These are phyloP conservation scores for Monosporozyma aquatica DNA, from an alignment of 805 yeast species.

Conservation along the genomic window DNA sequence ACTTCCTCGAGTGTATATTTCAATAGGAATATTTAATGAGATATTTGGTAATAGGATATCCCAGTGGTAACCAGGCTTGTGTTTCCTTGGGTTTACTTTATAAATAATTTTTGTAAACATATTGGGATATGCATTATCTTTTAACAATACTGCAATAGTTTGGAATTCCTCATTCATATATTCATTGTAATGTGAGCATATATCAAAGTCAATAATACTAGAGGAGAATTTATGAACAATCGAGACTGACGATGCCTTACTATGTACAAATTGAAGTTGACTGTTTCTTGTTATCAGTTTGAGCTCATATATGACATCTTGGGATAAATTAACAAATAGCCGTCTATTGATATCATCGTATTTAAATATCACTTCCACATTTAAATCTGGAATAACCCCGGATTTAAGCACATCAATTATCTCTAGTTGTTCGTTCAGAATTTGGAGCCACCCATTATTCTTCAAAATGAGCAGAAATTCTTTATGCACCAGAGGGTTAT, in stretches of 20 bases:
- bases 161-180: slow-evolving; percentile 11
- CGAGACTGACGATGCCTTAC: slow-evolving; percentile 1
- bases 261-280: slow-evolving; percentile 8
- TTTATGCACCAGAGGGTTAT: slow-evolving; percentile 8
- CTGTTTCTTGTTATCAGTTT: slow-evolving; percentile 4
- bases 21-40: neutral
- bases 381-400: slow-evolving; percentile 3
- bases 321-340: slow-evolving; percentile 11
- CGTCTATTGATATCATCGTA: slow-evolving; percentile 10
- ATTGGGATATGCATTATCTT: slow-evolving; percentile 1
- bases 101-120: slow-evolving; percentile 9
- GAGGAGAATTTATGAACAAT: slow-evolving; percentile 8
- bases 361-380: slow-evolving; percentile 2
- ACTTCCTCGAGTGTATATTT: neutral
- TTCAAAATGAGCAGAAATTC: slow-evolving; percentile 15
- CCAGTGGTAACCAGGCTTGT: slow-evolving; percentile 3
- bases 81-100: neutral
- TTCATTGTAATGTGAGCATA: slow-evolving; percentile 9
- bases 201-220: slow-evolving; percentile 9
- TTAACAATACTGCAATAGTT: slow-evolving; percentile 10
- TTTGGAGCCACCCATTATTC: slow-evolving; percentile 15
- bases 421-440: slow-evolving; percentile 7
- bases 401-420: slow-evolving; percentile 7
- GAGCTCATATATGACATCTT: slow-evolving; percentile 9
- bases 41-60: slow-evolving; percentile 3